Conservation (phyloP, 2,329 filamentous ascomycete species). For the Thermothelomyces thermophilus region DNA sequence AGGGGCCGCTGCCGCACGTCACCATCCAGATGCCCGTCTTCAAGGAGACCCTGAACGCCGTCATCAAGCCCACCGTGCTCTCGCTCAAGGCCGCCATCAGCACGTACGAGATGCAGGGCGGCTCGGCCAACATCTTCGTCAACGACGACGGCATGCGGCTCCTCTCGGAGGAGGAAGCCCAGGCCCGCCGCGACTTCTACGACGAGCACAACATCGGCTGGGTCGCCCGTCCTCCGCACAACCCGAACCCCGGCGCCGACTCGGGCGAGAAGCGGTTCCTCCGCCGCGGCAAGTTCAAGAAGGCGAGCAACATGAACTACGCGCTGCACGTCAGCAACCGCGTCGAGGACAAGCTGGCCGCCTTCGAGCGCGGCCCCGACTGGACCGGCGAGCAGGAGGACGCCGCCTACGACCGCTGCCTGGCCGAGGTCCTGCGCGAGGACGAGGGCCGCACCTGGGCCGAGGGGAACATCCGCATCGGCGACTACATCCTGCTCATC, state of each 20-base stretch:
- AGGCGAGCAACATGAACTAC: slow-evolving; percentile 70
- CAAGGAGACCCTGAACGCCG: slow-evolving; percentile 69
- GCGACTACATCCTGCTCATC: slow-evolving; percentile 74
- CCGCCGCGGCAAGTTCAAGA: slow-evolving; percentile 61
- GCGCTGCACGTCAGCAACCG: slow-evolving; percentile 52
- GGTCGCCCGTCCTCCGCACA: slow-evolving; percentile 59
- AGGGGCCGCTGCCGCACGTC: slow-evolving; percentile 57
- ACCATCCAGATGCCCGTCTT: slow-evolving; percentile 86
- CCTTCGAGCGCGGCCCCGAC: slow-evolving; percentile 52
- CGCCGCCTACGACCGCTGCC: slow-evolving; percentile 39
- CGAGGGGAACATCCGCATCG: slow-evolving; percentile 77
- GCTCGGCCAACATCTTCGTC: slow-evolving; percentile 69
- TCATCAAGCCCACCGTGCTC: slow-evolving; percentile 70
- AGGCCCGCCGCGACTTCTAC: slow-evolving; percentile 60
- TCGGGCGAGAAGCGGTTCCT: slow-evolving; percentile 54
- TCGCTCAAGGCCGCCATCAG: slow-evolving; percentile 73
- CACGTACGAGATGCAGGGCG: slow-evolving; percentile 69
- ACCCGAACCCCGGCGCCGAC: slow-evolving; percentile 39
- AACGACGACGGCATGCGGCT: slow-evolving; percentile 71
- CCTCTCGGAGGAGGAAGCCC: slow-evolving; percentile 54
- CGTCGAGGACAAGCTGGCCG: slow-evolving; percentile 61
- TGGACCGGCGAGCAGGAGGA: slow-evolving; percentile 37
- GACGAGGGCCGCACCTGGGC: slow-evolving; percentile 70
- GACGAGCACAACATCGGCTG: slow-evolving; percentile 63
- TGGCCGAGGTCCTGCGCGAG: slow-evolving; percentile 54